phyloP scores from a whole-genome alignment of 345 rosid genomes.

The Euphorbia tirucalli region DNA sequence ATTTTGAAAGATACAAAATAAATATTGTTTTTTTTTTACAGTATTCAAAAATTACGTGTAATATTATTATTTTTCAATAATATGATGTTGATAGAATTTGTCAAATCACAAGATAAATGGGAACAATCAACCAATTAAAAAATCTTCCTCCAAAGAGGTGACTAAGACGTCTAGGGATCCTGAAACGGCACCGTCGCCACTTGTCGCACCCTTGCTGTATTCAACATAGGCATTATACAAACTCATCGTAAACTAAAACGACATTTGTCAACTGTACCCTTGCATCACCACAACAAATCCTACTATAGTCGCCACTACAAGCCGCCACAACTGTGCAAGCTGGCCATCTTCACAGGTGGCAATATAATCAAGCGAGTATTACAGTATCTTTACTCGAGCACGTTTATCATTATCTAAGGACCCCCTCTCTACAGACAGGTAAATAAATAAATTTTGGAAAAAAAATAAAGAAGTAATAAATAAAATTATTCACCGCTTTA shows the following conservation, averaged over 20 bases:
- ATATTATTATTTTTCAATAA: too few species aligned
- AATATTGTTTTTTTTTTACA: too few species aligned
- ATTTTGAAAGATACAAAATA: too few species aligned
- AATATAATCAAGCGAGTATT: neutral
- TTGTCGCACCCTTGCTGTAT: neutral
- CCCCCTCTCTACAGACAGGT: neutral
- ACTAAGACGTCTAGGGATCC: neutral
- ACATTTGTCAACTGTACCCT: slow-evolving; percentile 2
- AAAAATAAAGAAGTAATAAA: neutral
- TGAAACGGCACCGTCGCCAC: neutral
- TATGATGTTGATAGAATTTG: neutral
- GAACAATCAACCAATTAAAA: neutral
- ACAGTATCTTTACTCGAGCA: neutral
- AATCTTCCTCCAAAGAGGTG: slow-evolving; percentile 2
- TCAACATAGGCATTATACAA: too few species aligned
- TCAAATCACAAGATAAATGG: neutral
- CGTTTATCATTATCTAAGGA: neutral
- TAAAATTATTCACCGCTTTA: neutral
- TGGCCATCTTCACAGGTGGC: neutral
- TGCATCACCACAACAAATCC: neutral
- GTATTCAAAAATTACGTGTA: too few species aligned
- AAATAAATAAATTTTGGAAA: neutral
- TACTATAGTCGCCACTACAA: neutral
- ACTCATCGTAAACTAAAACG: too few species aligned
- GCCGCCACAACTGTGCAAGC: neutral